Base-by-base conservation (phyloP, 805 yeast genomes). In the Kazachstania viticola region DNA sequence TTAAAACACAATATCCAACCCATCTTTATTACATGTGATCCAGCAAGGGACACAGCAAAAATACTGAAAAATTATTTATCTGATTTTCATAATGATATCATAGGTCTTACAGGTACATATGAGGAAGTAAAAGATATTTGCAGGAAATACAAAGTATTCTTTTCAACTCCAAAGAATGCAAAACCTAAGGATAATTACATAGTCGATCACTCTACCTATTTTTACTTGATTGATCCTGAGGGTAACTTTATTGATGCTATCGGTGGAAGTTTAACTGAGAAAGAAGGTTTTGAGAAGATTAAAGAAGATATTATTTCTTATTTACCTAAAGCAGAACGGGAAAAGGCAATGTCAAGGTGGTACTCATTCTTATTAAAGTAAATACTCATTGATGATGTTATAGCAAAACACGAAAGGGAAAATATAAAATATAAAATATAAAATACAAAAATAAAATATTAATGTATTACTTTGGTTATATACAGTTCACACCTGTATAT, bases 181-280 rank as follows among this genome's bases (percentile, higher is more conserved):
- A 81, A 84, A 51, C 87, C 94, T 0, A 95, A 95, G 16, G 94
- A 88, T 55, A 95, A 88, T 46, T 88, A 88, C 52, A 67, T 88
- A 39, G 98, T 88, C 22, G 98, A 88, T 53, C 98, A 88, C 59
- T 87, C 96, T 4, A 88, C 91, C 35, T 88, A 87, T 71, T 87
- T 87, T 60, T 88, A 91, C 52, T 64, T 88, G 45, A 85, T 91
- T 94, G 97, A 91, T 54, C 87, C 94, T 14, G 96, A 91, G 54
- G 98, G 97, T 29, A 74, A 82, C 51, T 88, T 84, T 49, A 80
- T 88, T 33, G 95, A 91, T 55, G 97, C 91, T 5, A 65, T 88
- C 44, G 98, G 97, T 34, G 77, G 94, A 56, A 85, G 87, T 48
- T 83, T 79, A 46, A 79, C 75, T 32, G 87, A 84, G 16, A 67